Conservation (phyloP, 768 basidiomycete species). For the Coprinopsis sp. region DNA sequence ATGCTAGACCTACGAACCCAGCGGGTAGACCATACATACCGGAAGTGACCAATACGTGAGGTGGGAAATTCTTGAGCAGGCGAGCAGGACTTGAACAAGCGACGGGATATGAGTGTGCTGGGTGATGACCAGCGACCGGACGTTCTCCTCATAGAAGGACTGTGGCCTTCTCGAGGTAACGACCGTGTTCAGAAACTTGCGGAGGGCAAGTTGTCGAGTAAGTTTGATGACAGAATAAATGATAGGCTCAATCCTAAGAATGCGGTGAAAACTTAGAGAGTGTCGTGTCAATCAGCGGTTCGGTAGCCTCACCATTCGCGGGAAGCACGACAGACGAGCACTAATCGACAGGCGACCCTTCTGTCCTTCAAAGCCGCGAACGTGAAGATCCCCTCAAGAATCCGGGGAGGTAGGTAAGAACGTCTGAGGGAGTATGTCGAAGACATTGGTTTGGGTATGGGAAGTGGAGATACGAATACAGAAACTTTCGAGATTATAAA, state of each 20-base stretch:
- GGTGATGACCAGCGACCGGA: slow-evolving; percentile 5
- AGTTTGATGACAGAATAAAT: slow-evolving; percentile 6
- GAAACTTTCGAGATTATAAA: no score
- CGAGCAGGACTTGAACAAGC: slow-evolving; percentile 5
- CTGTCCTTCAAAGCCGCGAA: background rate
- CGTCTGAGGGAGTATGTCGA: no score
- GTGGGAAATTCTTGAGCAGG: slow-evolving; percentile 1
- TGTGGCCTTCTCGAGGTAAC: background rate
- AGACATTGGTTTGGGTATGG: no score
- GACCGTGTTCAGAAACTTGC: background rate
- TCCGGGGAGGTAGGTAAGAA: background rate
- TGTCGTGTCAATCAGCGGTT: background rate
- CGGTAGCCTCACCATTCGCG: slow-evolving; percentile 3
- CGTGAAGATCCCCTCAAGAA: slow-evolving; percentile 1
- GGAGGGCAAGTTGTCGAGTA: background rate
- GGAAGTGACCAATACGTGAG: slow-evolving; percentile 8
- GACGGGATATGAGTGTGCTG: slow-evolving; percentile 5
- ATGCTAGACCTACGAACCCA: no score
- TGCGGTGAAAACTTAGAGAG: background rate
- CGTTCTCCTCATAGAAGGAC: slow-evolving; percentile 7
- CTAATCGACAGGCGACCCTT: slow-evolving; percentile 2
- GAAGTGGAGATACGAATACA: background rate
- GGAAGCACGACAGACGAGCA: slow-evolving; percentile 1
- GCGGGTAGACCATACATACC: no score
- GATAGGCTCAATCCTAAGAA: slow-evolving; percentile 9